Evolutionary conservation across 495 filamentous ascomycete genomes (phyloP).

Genomic region (Saxophila tyrrhenica): DNA sequence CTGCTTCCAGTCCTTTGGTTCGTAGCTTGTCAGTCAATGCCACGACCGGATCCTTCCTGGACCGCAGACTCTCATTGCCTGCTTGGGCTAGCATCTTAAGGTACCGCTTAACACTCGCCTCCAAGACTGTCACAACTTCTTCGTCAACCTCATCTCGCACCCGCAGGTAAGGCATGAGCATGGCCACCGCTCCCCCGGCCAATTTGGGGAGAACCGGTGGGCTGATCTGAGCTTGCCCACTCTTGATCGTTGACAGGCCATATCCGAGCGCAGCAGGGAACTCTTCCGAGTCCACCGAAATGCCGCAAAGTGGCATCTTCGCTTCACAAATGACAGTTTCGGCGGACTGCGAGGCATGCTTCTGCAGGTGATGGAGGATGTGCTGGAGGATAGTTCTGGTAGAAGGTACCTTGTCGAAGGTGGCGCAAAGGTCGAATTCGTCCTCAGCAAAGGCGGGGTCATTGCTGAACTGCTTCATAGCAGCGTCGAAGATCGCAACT

Average conservation of each 20-base stretch:
- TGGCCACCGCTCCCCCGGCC: constrained; percentile 7
- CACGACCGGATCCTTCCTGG: not conserved
- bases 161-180: constrained; percentile 8
- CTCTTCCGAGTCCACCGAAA: constrained; percentile 47
- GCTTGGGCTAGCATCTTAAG: constrained; percentile 1
- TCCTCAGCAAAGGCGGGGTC: constrained; percentile 51
- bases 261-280: constrained; percentile 64
- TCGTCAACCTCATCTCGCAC: constrained; percentile 4
- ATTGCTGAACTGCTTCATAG: constrained; percentile 63
- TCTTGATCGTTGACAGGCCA: constrained; percentile 48
- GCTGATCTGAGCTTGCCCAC: not conserved
- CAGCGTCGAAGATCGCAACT: constrained; percentile 79
- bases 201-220: not conserved
- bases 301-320: constrained; percentile 55
- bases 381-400: constrained; percentile 61
- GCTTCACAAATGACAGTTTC: constrained; percentile 56
- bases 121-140: constrained; percentile 9
- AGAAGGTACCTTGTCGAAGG: constrained; percentile 53
- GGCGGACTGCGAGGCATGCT: constrained; percentile 33
- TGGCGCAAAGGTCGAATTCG: constrained; percentile 70
- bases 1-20: not conserved
- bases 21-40: not conserved
- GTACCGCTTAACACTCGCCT: constrained; percentile 9
- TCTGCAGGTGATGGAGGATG: constrained; percentile 51
- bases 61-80: not conserved